Evolutionary conservation across 306 rosid genomes (phyloP), one percentile per base, ranked within the genome.

Genomic region (Dryas drummondii): DNA sequence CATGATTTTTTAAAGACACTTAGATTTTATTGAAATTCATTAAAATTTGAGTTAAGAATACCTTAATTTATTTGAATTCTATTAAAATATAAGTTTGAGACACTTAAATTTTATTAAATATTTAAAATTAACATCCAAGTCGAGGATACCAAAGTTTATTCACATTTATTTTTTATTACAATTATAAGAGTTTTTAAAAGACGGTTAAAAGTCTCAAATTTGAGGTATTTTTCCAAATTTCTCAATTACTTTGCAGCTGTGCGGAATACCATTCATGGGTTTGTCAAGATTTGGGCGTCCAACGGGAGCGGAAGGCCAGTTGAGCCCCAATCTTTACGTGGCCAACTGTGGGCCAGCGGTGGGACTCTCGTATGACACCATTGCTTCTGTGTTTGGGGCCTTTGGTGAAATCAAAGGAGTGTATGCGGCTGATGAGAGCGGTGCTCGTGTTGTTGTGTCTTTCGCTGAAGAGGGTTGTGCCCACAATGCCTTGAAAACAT

Each of bases 321-420:
- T 67, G 66, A 91, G 94, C 73, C 75, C 94, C 49, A 88, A 89
- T 73, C 91, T 94, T 32, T 94, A 71, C 68, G 93, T 94, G 16
- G 98, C 97, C 2, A 93, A 93, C 76, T 88, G 97, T 78, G 97
- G 98, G 0, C 91, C 90, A 12, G 89, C 93, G 0, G 91, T 94
- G 37, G 98, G 96, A 22, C 68, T 88, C 70, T 83, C 87, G 37
- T 71, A 83, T 52, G 86, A 73, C 32, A 53, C 84, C 15, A 76
- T 93, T 60, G 91, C 87, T 6, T 71, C 84, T 37, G 92, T 84
- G 27, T 94, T 91, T 73, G 16, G 78, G 46, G 71, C 83, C 48
- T 94, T 87, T 76, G 97, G 98, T 26, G 87, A 82, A n/a, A 77
- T 91, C 12, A 76, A 71, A 47, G 94, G 87, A 9, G 92, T 94